Evolutionary conservation across 192 early-diverging fungal genomes (phyloP).

Genomic region (Linnemannia schmuckeri): DNA sequence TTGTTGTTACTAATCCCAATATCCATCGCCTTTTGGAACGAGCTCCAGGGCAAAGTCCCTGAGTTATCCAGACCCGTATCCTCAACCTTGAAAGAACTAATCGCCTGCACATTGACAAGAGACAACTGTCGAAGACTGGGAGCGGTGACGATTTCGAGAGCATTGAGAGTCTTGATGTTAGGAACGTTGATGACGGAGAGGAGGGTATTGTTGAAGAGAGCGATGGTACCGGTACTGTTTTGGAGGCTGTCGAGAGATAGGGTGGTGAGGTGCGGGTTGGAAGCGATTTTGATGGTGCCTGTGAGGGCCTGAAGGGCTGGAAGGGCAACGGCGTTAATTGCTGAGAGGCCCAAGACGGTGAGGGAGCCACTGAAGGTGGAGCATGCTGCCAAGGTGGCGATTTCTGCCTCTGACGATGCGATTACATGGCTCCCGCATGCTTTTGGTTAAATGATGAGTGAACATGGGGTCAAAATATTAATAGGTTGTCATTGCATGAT

Average conservation of each 20-base stretch:
- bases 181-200: slow-evolving; percentile 60
- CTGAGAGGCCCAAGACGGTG: slow-evolving; percentile 15
- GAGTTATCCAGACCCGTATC: slow-evolving; percentile 61
- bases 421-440: slow-evolving; percentile 17
- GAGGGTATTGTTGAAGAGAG: slow-evolving; percentile 69
- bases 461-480: neutral
- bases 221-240: slow-evolving; percentile 52
- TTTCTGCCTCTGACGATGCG: slow-evolving; percentile 23
- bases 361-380: slow-evolving; percentile 31
- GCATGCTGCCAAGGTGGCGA: slow-evolving; percentile 19
- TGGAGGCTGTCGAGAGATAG: slow-evolving; percentile 35
- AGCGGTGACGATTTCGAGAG: slow-evolving; percentile 65
- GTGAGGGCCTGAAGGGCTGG: slow-evolving; percentile 37
- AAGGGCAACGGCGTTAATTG: slow-evolving; percentile 18
- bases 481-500: neutral
- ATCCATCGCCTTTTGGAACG: slow-evolving; percentile 54
- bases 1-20: slow-evolving; percentile 71
- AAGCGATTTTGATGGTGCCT: slow-evolving; percentile 28
- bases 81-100: slow-evolving; percentile 61
- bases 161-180: slow-evolving; percentile 51
- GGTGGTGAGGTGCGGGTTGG: slow-evolving; percentile 28
- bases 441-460: neutral
- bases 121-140: slow-evolving; percentile 58
- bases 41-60: slow-evolving; percentile 52
- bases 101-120: slow-evolving; percentile 30